These are phyloP conservation scores for Spatholobus suberectus DNA, from an alignment of 306 rosid genomes.

Conservation along the genomic window DNA sequence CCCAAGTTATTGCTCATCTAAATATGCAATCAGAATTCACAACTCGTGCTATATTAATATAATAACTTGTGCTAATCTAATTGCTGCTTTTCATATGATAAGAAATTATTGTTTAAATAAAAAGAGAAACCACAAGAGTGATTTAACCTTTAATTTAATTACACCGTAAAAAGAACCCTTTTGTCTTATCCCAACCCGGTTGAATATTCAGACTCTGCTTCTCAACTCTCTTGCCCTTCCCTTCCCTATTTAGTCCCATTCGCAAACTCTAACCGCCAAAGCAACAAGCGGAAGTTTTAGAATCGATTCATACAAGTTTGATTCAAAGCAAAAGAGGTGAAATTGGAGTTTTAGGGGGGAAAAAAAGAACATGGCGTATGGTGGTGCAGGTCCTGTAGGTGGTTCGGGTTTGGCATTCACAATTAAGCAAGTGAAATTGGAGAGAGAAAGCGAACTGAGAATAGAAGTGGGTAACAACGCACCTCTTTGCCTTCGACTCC, in stretches of 20 bases:
- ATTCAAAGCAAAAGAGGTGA: not conserved
- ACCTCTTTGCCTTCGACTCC: constrained; percentile 81
- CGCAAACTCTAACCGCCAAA: constrained; percentile 7
- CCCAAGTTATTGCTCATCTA: too few relatives aligned
- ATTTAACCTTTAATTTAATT: too few relatives aligned
- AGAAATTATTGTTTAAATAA: too few relatives aligned
- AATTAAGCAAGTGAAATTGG: constrained; percentile 78
- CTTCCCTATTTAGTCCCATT: not conserved
- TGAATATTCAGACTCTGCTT: not conserved
- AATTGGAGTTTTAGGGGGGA: not conserved
- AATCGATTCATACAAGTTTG: not conserved
- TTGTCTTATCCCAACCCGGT: not conserved
- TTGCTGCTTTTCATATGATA: too few relatives aligned
- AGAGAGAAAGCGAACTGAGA: constrained; percentile 85
- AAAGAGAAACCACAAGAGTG: too few relatives aligned
- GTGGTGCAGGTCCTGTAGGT: constrained; percentile 51
- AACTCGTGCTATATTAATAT: too few relatives aligned
- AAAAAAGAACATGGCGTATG: constrained; percentile 55
- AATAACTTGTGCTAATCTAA: too few relatives aligned
- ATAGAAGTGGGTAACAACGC: constrained; percentile 77
- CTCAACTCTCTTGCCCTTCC: not conserved
- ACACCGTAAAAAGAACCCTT: not conserved
- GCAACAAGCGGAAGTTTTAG: too few relatives aligned
- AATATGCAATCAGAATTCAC: too few relatives aligned
- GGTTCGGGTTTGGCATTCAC: constrained; percentile 57